Evolutionary conservation across 176 grass and related monocot species (phyloP), one percentile per base, ranked within the genome.

Genomic region (Triticum urartu): DNA sequence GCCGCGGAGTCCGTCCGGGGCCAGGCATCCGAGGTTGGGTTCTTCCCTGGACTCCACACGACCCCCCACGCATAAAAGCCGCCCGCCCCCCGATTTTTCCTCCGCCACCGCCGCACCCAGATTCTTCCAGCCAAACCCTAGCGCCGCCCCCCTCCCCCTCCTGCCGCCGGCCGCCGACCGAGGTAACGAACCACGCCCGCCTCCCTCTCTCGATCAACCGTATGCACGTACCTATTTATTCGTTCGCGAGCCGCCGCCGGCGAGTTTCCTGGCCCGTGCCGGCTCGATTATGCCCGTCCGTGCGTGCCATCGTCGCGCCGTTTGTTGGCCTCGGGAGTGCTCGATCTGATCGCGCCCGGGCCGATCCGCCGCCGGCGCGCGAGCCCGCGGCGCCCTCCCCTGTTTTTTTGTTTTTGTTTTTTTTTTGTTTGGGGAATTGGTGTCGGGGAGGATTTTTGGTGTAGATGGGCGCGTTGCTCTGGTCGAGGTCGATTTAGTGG

Each of bases 41-140:
- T 17, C 34, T 58, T 4, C 32, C 5, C 47, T 48, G 15, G 39
- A 15, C n/a, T 74, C 72, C 72, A 8, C 52, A 45, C 39, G 38
- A 43, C 28, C 28, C 28, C 28, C 28, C 28, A 30, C 28, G 28
- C 22, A 61, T 61, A 79, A 79, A 79, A 42, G 40, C 38, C 61
- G 20, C 10, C 10, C 9, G 75, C 4, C 75, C n/a, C 11, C 59
- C 58, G 60, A 80, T 64, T 18, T 80, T 42, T 34, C 42, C 34
- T 62, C 33, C 24, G 7, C 33, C 60, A 64, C 13, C 77, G 7
- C 24, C 34, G 39, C 39, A 42, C 24, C 21, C 13, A 7, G 77
- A 62, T 79, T 79, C 38, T 59, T 79, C 18, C 10, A 42, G 9
- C 56, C 56, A 40, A 79, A 79, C 77, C 58, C 77, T 80, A 80